phyloP scores from a whole-genome alignment of 208 protist genomes.

The Leptomonas pyrrhocoris region DNA sequence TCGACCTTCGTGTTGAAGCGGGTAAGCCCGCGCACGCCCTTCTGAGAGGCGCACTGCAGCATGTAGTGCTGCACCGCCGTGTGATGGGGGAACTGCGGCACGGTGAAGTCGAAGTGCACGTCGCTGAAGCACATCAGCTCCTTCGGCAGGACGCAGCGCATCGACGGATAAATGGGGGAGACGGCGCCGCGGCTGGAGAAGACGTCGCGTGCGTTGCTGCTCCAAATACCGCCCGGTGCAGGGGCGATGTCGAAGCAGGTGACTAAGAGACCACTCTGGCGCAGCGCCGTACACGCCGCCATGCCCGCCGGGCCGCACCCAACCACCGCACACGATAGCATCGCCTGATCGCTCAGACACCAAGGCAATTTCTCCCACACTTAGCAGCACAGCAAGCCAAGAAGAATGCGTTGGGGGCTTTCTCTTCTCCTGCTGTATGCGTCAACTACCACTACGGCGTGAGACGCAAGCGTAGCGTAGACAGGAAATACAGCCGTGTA shows the following conservation, averaged over 20 bases:
- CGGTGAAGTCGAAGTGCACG: constrained; percentile 79
- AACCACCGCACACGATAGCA: constrained; percentile 89
- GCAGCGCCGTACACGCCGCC: constrained; percentile 61
- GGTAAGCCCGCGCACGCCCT: constrained; percentile 69
- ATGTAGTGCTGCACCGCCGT: constrained; percentile 82
- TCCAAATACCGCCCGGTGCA: constrained; percentile 81
- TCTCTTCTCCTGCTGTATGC: too few species aligned
- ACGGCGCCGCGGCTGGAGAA: constrained; percentile 72
- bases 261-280: constrained; percentile 79
- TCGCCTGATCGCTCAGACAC: constrained; percentile 4
- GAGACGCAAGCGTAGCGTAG: too few species aligned
- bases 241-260: constrained; percentile 84
- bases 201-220: constrained; percentile 60
- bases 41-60: constrained; percentile 64
- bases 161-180: constrained; percentile 80
- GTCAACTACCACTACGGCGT: too few species aligned
- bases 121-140: constrained; percentile 89
- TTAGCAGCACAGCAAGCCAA: too few species aligned
- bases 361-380: too few species aligned
- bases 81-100: constrained; percentile 88
- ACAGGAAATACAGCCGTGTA: too few species aligned
- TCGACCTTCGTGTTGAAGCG: constrained; percentile 91
- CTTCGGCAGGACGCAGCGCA: constrained; percentile 87
- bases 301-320: constrained; percentile 89
- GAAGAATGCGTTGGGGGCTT: too few species aligned